phyloP scores from a whole-genome alignment of 2,329 filamentous ascomycete genomes.

The Botryosphaeria agaves region DNA sequence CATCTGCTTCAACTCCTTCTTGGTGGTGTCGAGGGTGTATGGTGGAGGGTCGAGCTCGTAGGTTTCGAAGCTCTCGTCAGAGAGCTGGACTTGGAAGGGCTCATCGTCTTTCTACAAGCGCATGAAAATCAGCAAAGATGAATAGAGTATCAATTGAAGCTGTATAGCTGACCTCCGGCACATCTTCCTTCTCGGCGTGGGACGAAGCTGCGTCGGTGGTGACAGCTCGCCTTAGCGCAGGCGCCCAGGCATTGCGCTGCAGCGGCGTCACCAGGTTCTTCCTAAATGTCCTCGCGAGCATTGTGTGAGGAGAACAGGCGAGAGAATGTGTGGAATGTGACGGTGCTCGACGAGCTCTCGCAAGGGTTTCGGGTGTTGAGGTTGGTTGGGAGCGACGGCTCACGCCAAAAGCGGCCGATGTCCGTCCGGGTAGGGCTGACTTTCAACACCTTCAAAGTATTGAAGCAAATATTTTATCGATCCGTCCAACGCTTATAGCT shows the following conservation, averaged over 20 bases:
- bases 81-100: slow-evolving; percentile 80
- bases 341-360: too few species aligned
- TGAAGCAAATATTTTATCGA: too few species aligned
- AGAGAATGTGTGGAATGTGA: too few species aligned
- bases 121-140: neutral
- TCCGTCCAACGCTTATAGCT: too few species aligned
- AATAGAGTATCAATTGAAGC: too few species aligned
- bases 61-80: slow-evolving; percentile 98
- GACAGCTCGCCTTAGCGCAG: slow-evolving; percentile 51
- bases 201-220: slow-evolving; percentile 91
- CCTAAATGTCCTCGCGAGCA: slow-evolving; percentile 10
- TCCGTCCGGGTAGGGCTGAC: too few species aligned
- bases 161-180: slow-evolving; percentile 44
- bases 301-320: too few species aligned
- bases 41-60: slow-evolving; percentile 95
- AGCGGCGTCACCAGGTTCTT: slow-evolving; percentile 11
- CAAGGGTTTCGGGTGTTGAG: too few species aligned
- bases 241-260: slow-evolving; percentile 25
- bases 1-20: slow-evolving; percentile 97
- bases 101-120: slow-evolving; percentile 71
- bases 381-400: too few species aligned
- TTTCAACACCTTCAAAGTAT: too few species aligned
- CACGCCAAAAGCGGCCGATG: too few species aligned
- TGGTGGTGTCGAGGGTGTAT: slow-evolving; percentile 85
- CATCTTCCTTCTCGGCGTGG: slow-evolving; percentile 63